Conservation (phyloP, 139 green algal genomes). For the Closterium sp. region DNA sequence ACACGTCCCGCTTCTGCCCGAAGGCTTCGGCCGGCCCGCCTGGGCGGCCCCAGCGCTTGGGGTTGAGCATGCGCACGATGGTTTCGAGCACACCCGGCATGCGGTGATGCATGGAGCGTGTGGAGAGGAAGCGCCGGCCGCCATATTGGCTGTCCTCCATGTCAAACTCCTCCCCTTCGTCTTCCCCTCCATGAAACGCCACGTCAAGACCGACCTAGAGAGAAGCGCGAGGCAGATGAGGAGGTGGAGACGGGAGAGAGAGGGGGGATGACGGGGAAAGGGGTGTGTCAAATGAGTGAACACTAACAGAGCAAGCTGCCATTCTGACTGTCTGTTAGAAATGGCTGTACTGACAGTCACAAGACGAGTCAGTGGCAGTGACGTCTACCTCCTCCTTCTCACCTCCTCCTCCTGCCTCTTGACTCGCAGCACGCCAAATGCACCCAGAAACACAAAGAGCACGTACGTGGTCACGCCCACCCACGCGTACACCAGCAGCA, state of each 20-base stretch:
- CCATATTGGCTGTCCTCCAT: too few relatives aligned
- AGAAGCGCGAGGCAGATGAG: too few relatives aligned
- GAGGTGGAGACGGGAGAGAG: too few relatives aligned
- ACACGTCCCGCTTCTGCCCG: conserved; percentile 15
- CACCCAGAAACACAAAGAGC: conserved; percentile 26
- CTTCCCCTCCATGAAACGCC: too few relatives aligned
- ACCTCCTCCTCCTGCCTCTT: conserved; percentile 36
- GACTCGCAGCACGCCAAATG: conserved; percentile 21
- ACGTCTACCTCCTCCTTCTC: background rate
- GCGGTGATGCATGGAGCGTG: background rate
- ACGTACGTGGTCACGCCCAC: conserved; percentile 34
- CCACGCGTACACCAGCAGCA: conserved; percentile 7
- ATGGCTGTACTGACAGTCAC: too few relatives aligned
- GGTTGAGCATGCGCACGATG: background rate
- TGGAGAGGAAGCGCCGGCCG: background rate
- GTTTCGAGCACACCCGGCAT: background rate
- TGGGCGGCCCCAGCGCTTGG: background rate
- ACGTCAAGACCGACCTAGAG: too few relatives aligned
- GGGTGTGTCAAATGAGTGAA: too few relatives aligned
- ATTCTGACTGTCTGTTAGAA: too few relatives aligned
- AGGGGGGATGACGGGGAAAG: too few relatives aligned
- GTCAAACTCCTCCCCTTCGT: too few relatives aligned
- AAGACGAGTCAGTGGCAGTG: too few relatives aligned
- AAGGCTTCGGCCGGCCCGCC: background rate
- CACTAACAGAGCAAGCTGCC: background rate